Evolutionary conservation across 805 yeast genomes (phyloP).

Genomic region (Candida silvicultrix): DNA sequence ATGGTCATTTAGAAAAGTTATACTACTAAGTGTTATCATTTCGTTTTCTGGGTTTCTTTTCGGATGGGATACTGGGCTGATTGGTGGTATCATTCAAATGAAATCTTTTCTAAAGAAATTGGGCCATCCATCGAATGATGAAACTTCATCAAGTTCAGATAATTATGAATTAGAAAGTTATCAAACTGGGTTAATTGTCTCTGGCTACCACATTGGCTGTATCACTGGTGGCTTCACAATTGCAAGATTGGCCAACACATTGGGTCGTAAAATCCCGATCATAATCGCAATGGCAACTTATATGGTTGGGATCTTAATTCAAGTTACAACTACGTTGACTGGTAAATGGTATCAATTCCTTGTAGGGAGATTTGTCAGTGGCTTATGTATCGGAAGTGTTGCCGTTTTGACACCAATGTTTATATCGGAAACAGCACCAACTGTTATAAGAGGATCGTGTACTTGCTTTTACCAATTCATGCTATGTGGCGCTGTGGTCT

Average conservation of each 20-base stretch:
- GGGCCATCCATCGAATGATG: slow-evolving; percentile 30
- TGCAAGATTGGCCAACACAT: slow-evolving; percentile 50
- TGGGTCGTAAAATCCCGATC: slow-evolving; percentile 57
- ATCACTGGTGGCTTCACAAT: slow-evolving; percentile 61
- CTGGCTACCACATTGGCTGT: slow-evolving; percentile 62
- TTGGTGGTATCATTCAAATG: slow-evolving; percentile 66
- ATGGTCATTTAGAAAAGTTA: neutral
- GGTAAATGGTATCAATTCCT: slow-evolving; percentile 56
- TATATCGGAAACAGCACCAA: slow-evolving; percentile 62
- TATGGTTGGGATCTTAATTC: slow-evolving; percentile 52
- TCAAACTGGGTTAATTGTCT: slow-evolving; percentile 43
- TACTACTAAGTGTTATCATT: neutral
- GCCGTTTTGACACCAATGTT: slow-evolving; percentile 72
- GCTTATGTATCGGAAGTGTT: slow-evolving; percentile 67
- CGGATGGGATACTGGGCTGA: slow-evolving; percentile 74
- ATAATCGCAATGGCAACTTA: slow-evolving; percentile 48
- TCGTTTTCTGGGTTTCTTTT: slow-evolving; percentile 48
- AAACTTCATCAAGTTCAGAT: too few species aligned
- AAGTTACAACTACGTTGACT: slow-evolving; percentile 39
- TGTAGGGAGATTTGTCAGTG: slow-evolving; percentile 62
- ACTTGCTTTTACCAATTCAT: slow-evolving; percentile 59
- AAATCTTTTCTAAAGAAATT: slow-evolving; percentile 45
- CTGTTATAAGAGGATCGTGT: slow-evolving; percentile 58
- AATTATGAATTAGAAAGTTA: slow-evolving; percentile 26
- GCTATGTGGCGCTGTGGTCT: slow-evolving; percentile 59